phyloP scores from a whole-genome alignment of 768 basidiomycete genomes.

The Tricholoma furcatifolium region DNA sequence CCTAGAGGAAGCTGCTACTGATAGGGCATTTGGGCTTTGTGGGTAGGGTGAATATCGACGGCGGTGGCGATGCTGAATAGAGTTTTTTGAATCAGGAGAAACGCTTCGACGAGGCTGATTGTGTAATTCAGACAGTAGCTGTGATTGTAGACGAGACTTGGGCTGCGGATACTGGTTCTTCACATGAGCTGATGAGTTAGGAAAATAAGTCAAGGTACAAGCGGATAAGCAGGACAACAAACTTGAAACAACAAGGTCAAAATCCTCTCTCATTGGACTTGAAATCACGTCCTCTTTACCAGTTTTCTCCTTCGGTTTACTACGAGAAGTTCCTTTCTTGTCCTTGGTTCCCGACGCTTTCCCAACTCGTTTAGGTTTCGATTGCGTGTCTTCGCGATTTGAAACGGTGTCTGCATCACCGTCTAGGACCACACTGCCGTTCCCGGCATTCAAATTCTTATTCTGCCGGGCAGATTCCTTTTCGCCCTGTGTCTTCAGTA shows the following conservation, averaged over 20 bases:
- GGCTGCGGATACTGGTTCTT: slow-evolving; percentile 15
- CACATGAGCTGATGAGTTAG: neutral
- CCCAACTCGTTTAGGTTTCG: too few relatives aligned
- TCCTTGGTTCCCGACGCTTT: slow-evolving; percentile 15
- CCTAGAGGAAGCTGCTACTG: slow-evolving; percentile 4
- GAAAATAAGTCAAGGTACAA: neutral
- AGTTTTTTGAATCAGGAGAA: slow-evolving; percentile 1
- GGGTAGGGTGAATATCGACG: slow-evolving; percentile 38
- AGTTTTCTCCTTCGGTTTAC: slow-evolving; percentile 19
- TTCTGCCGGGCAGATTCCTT: slow-evolving; percentile 24
- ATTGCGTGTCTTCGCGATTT: neutral
- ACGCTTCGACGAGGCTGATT: neutral
- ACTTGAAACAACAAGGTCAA: slow-evolving; percentile 10
- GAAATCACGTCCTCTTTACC: slow-evolving; percentile 17
- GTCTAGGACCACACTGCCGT: slow-evolving; percentile 16
- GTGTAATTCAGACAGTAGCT: slow-evolving; percentile 5
- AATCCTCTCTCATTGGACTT: slow-evolving; percentile 14
- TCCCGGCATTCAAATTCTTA: slow-evolving; percentile 16
- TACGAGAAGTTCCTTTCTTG: slow-evolving; percentile 26
- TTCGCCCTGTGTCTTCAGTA: slow-evolving; percentile 31
- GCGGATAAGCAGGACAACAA: slow-evolving; percentile 1
- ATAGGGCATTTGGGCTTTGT: slow-evolving; percentile 11
- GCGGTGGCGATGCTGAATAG: slow-evolving; percentile 14
- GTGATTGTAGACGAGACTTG: slow-evolving; percentile 9
- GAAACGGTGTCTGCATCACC: slow-evolving; percentile 18